Conservation (phyloP, 2,329 filamentous ascomycete species). For the Colletotrichum sojae region DNA sequence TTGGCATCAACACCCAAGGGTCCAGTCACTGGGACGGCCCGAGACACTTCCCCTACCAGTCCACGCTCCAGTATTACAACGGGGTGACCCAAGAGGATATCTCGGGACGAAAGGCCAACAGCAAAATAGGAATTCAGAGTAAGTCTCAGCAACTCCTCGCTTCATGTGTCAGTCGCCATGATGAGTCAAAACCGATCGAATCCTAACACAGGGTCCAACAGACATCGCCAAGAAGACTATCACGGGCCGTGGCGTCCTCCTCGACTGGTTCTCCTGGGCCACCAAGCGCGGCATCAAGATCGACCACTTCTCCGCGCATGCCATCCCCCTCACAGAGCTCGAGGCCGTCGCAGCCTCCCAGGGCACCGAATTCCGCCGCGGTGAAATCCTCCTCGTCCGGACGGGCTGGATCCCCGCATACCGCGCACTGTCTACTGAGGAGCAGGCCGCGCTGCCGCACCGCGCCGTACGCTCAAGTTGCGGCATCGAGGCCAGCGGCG, state of each 20-base stretch:
- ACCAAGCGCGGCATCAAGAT: not conserved
- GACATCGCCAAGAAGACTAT: constrained; percentile 12
- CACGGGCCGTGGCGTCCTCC: constrained; percentile 7
- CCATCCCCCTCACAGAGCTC: constrained; percentile 15
- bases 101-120: constrained; percentile 5
- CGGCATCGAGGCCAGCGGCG: constrained; percentile 56
- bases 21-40: constrained; percentile 40
- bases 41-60: constrained; percentile 36
- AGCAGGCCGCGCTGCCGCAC: constrained; percentile 43
- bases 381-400: constrained; percentile 57
- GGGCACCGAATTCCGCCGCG: constrained; percentile 1
- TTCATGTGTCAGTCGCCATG: not conserved
- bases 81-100: constrained; percentile 29
- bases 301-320: constrained; percentile 11
- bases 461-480: constrained; percentile 11
- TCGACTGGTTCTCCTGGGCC: constrained; percentile 19
- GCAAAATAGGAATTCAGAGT: constrained; percentile 31
- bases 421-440: constrained; percentile 51
- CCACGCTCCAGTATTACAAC: constrained; percentile 36
- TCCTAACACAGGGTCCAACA: not conserved
- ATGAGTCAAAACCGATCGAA: not conserved
- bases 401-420: constrained; percentile 65
- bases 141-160: not conserved
- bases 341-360: constrained; percentile 6
- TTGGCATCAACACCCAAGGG: constrained; percentile 36